Percentiles rank a stretch among this genome's conserved stretches.
Evolutionary conservation across 164 flowering plant genomes (phyloP).

Genomic region (Saururus chinensis): DNA sequence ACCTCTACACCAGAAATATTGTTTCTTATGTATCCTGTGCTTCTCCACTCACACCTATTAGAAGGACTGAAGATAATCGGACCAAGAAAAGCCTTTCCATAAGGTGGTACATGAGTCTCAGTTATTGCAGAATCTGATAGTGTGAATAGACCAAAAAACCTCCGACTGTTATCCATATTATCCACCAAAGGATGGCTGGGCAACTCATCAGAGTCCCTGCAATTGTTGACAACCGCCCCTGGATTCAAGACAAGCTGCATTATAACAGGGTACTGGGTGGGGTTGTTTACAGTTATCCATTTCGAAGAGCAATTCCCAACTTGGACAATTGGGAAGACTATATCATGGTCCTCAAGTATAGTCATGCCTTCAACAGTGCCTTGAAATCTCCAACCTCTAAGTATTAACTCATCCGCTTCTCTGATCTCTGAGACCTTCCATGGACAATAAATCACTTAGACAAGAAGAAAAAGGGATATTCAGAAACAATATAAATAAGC

Average conservation of each 20-base stretch:
- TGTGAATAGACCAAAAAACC: constrained; percentile 47
- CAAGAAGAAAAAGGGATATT: not conserved
- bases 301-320: constrained; percentile 46
- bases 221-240: constrained; percentile 47
- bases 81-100: constrained; percentile 51
- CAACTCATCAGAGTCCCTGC: constrained; percentile 29
- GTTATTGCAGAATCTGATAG: constrained; percentile 43
- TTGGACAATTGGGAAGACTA: constrained; percentile 52
- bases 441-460: constrained; percentile 5
- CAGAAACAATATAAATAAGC: not conserved
- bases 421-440: constrained; percentile 29
- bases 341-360: constrained; percentile 52
- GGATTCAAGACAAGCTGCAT: constrained; percentile 79
- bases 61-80: constrained; percentile 77
- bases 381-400: constrained; percentile 62
- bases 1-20: constrained; percentile 87
- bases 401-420: constrained; percentile 50
- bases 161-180: constrained; percentile 19
- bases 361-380: constrained; percentile 39
- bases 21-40: constrained; percentile 70
- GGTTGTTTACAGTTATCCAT: constrained; percentile 64
- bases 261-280: constrained; percentile 53
- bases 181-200: constrained; percentile 23
- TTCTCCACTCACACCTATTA: constrained; percentile 56
- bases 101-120: constrained; percentile 64